These are phyloP conservation scores for Trichoderma simmonsii DNA, from an alignment of 2,329 filamentous ascomycete species.

Conservation along the genomic window DNA sequence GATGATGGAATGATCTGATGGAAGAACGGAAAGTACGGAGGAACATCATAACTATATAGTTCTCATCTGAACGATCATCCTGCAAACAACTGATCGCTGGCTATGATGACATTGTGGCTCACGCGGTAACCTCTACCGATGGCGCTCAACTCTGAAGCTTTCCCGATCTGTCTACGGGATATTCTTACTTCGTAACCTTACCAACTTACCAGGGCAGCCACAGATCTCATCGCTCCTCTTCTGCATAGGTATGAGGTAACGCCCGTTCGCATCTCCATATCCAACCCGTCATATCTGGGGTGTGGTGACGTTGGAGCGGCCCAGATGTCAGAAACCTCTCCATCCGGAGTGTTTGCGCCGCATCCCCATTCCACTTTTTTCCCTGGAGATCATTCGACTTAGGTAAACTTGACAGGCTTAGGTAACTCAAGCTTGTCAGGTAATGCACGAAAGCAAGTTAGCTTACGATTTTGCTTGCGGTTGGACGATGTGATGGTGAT, in stretches of 20 bases:
- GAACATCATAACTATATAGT: conserved; percentile 3
- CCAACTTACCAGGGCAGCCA: neutral
- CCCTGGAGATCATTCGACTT: neutral
- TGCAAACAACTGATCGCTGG: neutral
- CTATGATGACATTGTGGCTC: conserved; percentile 17
- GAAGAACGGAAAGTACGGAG: neutral
- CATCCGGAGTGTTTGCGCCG: neutral
- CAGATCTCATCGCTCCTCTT: neutral
- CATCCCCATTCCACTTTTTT: neutral
- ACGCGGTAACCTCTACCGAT: neutral
- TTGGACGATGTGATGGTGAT: neutral
- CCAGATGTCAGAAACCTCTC: neutral
- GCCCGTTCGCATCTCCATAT: neutral
- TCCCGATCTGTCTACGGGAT: neutral
- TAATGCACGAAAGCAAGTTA: neutral
- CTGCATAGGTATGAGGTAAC: neutral
- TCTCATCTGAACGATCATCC: neutral
- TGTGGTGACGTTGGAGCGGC: conserved; percentile 12
- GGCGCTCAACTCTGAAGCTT: conserved; percentile 7
- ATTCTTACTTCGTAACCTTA: neutral
- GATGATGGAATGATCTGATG: neutral
- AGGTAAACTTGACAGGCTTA: neutral
- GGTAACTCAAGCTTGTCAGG: neutral
- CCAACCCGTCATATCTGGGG: conserved; percentile 11
- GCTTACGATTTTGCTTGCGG: neutral